Conservation (phyloP, 139 green algal genomes). For the Gonium pectorale region DNA sequence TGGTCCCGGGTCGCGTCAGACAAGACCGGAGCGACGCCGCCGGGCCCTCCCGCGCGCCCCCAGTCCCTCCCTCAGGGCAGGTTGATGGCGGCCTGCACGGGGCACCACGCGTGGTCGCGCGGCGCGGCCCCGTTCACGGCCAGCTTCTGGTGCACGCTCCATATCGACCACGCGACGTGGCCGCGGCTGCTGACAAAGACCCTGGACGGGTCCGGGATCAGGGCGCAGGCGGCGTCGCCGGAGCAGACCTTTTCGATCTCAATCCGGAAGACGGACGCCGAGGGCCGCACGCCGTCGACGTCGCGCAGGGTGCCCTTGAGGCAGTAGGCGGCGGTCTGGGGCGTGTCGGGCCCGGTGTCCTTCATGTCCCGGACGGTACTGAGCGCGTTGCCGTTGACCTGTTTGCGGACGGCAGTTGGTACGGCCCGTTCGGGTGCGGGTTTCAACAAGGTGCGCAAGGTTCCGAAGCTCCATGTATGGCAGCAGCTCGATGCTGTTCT, state of each 20-base stretch:
- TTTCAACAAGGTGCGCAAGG: too few species aligned
- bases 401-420: too few species aligned
- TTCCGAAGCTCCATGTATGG: too few species aligned
- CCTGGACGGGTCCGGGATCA: background rate
- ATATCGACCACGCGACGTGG: background rate
- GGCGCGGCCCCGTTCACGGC: background rate
- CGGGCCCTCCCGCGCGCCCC: too few species aligned
- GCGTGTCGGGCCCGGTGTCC: background rate
- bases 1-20: too few species aligned
- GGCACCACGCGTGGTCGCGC: conserved; percentile 20
- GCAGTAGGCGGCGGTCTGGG: background rate
- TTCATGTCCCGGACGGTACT: background rate
- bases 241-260: background rate
- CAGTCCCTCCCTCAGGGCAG: too few species aligned
- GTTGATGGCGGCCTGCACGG: conserved; percentile 2
- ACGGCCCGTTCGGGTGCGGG: too few species aligned
- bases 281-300: background rate
- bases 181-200: background rate
- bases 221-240: background rate
- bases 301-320: background rate
- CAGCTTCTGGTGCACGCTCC: conserved; percentile 5
- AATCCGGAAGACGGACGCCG: background rate
- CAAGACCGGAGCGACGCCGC: too few species aligned
- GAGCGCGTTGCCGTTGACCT: too few species aligned
- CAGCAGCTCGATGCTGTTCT: too few species aligned